Evolutionary conservation across 2,329 filamentous ascomycete genomes (phyloP).

Genomic region (Hyphodiscus sp.): DNA sequence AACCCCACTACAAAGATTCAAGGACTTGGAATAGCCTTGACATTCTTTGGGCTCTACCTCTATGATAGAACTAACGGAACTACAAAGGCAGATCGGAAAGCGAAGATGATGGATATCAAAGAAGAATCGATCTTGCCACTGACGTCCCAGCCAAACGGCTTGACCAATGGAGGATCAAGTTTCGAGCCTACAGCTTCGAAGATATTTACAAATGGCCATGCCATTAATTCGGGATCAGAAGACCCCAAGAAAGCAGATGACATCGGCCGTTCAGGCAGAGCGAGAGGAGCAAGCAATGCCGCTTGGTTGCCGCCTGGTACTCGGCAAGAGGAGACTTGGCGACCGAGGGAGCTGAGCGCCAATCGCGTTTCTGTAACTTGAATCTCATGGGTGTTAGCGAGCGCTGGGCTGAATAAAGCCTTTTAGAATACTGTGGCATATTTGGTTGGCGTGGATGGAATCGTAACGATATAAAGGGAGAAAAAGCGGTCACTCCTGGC

Average conservation of each 20-base stretch:
- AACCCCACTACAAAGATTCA: constrained; percentile 80
- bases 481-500: no score
- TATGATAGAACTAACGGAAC: constrained; percentile 90
- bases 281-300: constrained; percentile 39
- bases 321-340: constrained; percentile 82
- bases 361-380: constrained; percentile 6
- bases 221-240: constrained; percentile 30
- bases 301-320: constrained; percentile 74
- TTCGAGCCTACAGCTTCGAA: constrained; percentile 35
- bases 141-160: constrained; percentile 5
- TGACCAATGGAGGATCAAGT: constrained; percentile 10
- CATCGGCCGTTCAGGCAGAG: constrained; percentile 44
- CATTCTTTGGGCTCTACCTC: constrained; percentile 86
- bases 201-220: constrained; percentile 41
- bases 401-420: no score
- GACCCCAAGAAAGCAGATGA: constrained; percentile 34
- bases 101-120: constrained; percentile 54
- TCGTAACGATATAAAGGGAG: no score
- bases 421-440: no score
- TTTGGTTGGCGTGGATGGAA: no score
- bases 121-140: constrained; percentile 23
- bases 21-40: constrained; percentile 77
- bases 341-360: constrained; percentile 22
- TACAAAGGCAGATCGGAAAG: constrained; percentile 79
- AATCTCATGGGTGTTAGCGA: background rate